Conservation (phyloP, 2,329 filamentous ascomycete species). For the Aspergillus pseudoglaucus region DNA sequence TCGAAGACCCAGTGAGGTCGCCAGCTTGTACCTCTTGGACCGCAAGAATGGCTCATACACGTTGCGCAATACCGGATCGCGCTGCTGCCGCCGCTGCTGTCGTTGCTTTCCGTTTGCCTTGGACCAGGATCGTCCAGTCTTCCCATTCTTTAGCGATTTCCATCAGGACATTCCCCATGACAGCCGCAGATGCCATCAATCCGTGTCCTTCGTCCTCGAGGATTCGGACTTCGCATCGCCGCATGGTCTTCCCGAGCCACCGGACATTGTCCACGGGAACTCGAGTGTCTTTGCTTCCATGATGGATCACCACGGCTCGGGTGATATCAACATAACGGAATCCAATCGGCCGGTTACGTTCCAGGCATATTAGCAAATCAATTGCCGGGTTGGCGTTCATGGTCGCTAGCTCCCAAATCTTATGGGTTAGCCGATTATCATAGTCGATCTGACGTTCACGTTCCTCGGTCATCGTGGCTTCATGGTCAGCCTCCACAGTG, state of each 20-base stretch:
- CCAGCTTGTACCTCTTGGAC: not conserved
- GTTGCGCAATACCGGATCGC: conserved; percentile 13
- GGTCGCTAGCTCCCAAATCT: conserved; percentile 91
- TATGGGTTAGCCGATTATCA: conserved; percentile 78
- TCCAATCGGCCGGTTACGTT: conserved; percentile 82
- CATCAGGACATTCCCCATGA: conserved; percentile 91
- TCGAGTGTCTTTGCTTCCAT: conserved; percentile 81
- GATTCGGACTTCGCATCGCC: conserved; percentile 81
- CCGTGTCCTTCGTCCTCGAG: conserved; percentile 90
- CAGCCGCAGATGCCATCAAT: conserved; percentile 84
- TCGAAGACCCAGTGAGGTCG: not conserved
- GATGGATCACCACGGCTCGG: conserved; percentile 83
- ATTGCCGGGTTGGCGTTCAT: conserved; percentile 88
- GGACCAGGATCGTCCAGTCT: conserved; percentile 63
- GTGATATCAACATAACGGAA: conserved; percentile 97
- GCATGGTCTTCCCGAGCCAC: conserved; percentile 93
- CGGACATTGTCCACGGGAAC: conserved; percentile 92
- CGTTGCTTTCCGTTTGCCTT: conserved; percentile 36
- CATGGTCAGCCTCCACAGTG: conserved; percentile 3
- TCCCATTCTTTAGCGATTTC: conserved; percentile 95
- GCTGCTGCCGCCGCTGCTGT: conserved; percentile 15
- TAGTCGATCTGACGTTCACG: conserved; percentile 49
- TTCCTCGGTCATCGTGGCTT: conserved; percentile 21
- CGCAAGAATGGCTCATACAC: conserved; percentile 1
- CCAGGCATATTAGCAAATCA: conserved; percentile 85